These are phyloP conservation scores for Linum tenue DNA, from an alignment of 345 rosid genomes.

Conservation along the genomic window DNA sequence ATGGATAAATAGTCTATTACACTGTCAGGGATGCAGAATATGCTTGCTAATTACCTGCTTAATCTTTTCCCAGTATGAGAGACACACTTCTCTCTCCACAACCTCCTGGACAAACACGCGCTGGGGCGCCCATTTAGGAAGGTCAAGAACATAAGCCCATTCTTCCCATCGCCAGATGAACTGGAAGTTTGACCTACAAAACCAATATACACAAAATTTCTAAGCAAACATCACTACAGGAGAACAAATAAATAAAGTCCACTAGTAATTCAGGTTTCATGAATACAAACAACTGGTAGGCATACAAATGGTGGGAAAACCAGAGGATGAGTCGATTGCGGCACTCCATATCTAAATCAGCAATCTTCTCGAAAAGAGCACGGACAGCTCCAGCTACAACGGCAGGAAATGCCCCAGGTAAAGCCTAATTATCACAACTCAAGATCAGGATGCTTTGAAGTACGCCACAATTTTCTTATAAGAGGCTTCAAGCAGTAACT, in stretches of 20 bases:
- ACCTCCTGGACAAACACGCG: constrained; percentile 97
- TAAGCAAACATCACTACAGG: neutral
- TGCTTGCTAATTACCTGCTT: constrained; percentile 58
- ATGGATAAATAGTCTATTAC: neutral
- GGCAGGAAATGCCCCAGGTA: constrained; percentile 99
- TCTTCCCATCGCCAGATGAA: constrained; percentile 99
- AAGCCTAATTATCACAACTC: constrained; percentile 54
- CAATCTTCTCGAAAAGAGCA: constrained; percentile 88
- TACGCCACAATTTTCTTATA: too few relatives aligned
- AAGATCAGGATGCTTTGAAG: constrained; percentile 20
- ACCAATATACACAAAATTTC: constrained; percentile 6
- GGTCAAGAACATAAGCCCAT: constrained; percentile 92
- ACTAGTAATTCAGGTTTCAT: neutral
- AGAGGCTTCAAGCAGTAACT: neutral
- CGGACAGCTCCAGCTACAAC: constrained; percentile 99
- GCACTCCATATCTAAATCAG: constrained; percentile 92
- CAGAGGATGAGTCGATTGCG: constrained; percentile 86
- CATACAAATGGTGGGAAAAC: constrained; percentile 99
- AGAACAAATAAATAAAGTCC: neutral
- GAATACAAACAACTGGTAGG: constrained; percentile 5
- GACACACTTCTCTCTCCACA: constrained; percentile 90
- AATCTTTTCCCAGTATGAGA: constrained; percentile 96
- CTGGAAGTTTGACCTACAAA: constrained; percentile 84
- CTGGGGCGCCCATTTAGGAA: constrained; percentile 98
- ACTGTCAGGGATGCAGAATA: neutral